Percentiles rank a stretch among this genome's conserved stretches.
phyloP scores from a whole-genome alignment of 305 asterid species.

The Solanum hybrid region DNA sequence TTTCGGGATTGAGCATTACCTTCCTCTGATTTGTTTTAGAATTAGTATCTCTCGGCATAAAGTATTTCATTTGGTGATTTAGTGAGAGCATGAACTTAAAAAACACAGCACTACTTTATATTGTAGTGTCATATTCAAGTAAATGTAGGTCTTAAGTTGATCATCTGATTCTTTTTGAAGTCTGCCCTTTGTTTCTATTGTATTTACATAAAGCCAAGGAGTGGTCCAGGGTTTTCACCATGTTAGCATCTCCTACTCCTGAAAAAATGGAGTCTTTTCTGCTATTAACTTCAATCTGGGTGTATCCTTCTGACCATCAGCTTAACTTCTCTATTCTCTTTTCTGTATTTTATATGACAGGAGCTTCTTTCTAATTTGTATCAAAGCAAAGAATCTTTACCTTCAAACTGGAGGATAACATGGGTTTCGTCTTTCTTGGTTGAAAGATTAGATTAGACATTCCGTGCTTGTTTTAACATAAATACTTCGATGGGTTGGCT shows the following conservation, averaged over 20 bases:
- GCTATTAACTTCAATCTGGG: neutral
- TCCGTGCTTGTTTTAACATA: neutral
- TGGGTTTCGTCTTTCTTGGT: neutral
- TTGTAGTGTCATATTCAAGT: neutral
- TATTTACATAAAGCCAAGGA: neutral
- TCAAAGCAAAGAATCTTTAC: neutral
- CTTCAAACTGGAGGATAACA: neutral
- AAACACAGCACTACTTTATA: neutral
- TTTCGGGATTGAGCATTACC: neutral
- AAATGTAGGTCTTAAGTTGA: neutral
- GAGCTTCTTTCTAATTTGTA: neutral
- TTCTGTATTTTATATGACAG: neutral
- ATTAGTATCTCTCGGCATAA: neutral
- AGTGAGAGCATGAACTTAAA: neutral
- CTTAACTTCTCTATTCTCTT: neutral
- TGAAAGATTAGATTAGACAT: neutral
- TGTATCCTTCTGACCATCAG: neutral
- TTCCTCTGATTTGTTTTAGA: neutral
- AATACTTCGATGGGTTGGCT: neutral
- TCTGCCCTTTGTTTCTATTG: conserved; percentile 2
- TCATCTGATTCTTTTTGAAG: neutral
- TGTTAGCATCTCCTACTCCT: neutral
- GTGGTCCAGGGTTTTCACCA: neutral
- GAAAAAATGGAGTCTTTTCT: neutral
- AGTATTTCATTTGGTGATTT: neutral